These are phyloP conservation scores for Teratosphaeria destructans DNA, from an alignment of 2,329 filamentous ascomycete species.

Conservation along the genomic window DNA sequence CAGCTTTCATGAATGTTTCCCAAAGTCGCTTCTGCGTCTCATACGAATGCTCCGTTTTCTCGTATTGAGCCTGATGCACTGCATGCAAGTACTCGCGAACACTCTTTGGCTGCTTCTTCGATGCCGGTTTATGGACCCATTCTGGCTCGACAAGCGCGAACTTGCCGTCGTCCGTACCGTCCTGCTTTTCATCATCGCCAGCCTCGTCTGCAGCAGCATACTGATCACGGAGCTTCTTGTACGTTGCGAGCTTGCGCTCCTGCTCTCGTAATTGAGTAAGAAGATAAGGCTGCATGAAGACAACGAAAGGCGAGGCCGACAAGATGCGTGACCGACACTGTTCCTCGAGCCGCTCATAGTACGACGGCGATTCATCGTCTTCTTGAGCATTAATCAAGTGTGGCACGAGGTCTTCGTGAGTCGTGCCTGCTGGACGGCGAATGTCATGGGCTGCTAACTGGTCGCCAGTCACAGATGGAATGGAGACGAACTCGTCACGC, in stretches of 20 bases:
- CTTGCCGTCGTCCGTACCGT: constrained; percentile 29
- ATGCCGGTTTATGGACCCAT: constrained; percentile 83
- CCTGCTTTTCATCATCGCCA: constrained; percentile 22
- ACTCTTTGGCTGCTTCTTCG: constrained; percentile 74
- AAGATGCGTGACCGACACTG: constrained; percentile 88
- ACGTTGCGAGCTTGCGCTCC: constrained; percentile 70
- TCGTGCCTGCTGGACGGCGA: constrained; percentile 1
- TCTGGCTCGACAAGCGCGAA: constrained; percentile 91
- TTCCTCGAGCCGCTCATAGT: constrained; percentile 89
- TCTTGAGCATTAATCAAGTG: constrained; percentile 4
- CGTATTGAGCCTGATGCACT: constrained; percentile 92
- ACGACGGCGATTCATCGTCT: constrained; percentile 53
- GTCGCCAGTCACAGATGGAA: constrained; percentile 47
- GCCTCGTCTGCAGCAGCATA: constrained; percentile 33
- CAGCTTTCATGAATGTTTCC: constrained; percentile 88
- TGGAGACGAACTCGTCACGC: constrained; percentile 80
- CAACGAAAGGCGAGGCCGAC: constrained; percentile 92
- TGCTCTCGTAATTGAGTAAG: constrained; percentile 87
- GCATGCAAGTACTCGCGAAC: constrained; percentile 90
- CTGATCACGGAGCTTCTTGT: constrained; percentile 75
- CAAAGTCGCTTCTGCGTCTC: constrained; percentile 89
- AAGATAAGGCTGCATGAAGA: constrained; percentile 86
- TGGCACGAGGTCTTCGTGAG: not conserved
- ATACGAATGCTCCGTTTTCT: constrained; percentile 88
- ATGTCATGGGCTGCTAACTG: constrained; percentile 22